Percentiles rank a stretch among this genome's conserved stretches.
phyloP scores from a whole-genome alignment of 257 asterid species.

The Agastache rugosa region DNA sequence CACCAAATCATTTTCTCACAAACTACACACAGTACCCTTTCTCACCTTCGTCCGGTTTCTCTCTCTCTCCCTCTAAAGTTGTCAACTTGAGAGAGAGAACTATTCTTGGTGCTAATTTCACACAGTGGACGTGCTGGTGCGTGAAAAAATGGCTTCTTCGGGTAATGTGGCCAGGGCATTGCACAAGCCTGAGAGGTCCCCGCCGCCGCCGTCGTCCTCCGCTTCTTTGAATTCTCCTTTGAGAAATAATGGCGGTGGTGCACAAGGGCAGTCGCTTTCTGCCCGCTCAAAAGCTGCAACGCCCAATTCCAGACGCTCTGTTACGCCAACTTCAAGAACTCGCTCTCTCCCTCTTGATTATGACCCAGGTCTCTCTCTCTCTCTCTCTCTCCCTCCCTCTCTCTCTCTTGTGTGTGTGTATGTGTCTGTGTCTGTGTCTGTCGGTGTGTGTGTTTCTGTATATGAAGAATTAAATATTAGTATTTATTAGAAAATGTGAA shows the following conservation, averaged over 20 bases:
- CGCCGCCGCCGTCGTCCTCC: constrained; percentile 38
- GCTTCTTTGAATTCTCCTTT: constrained; percentile 31
- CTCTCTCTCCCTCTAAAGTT: constrained; percentile 24
- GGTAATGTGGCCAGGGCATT: constrained; percentile 46
- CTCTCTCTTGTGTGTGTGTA: not conserved
- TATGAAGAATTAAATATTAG: not conserved
- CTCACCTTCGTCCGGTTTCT: not conserved
- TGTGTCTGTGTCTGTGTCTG: not conserved
- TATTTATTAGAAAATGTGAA: not conserved
- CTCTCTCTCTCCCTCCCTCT: constrained; percentile 17
- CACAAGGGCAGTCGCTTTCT: constrained; percentile 43
- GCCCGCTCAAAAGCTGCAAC: constrained; percentile 48
- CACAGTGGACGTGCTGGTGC: constrained; percentile 19
- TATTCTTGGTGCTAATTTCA: not conserved
- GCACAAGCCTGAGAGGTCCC: constrained; percentile 52
- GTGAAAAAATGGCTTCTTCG: constrained; percentile 49
- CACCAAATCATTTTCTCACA: constrained; percentile 36
- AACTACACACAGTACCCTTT: constrained; percentile 18
- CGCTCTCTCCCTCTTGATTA: constrained; percentile 52
- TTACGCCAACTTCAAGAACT: constrained; percentile 75
- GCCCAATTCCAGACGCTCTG: constrained; percentile 66
- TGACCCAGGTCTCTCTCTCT: constrained; percentile 65
- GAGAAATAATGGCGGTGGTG: constrained; percentile 48
- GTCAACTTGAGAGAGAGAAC: constrained; percentile 28
- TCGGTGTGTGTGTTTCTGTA: not conserved